Evolutionary conservation across 2,329 filamentous ascomycete species (phyloP).

Genomic region (Tolypocladium paradoxum): DNA sequence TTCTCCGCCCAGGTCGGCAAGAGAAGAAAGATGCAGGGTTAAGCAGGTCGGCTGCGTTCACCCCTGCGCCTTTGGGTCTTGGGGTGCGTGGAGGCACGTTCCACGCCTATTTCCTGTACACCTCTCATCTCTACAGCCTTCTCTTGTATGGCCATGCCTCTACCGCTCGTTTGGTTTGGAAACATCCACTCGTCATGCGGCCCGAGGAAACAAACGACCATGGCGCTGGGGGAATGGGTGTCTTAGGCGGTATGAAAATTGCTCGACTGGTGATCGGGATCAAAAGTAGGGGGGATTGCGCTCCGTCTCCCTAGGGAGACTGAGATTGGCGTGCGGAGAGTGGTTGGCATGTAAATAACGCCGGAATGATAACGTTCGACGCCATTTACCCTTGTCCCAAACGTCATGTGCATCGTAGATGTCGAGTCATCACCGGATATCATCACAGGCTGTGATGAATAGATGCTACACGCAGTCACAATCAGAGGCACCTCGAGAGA

Average conservation of each 20-base stretch:
- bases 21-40: slow-evolving; percentile 88
- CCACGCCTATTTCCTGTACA: neutral
- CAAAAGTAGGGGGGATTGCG: neutral
- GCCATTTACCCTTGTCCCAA: neutral
- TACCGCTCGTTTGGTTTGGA: neutral
- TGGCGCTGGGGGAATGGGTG: neutral
- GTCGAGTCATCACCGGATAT: neutral
- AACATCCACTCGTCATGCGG: neutral
- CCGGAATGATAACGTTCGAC: slow-evolving; percentile 5
- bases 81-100: neutral
- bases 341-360: slow-evolving; percentile 6
- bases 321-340: neutral
- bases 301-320: neutral
- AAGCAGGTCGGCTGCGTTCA: slow-evolving; percentile 24
- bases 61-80: neutral
- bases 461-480: neutral
- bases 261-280: neutral
- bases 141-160: neutral
- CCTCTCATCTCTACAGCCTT: neutral
- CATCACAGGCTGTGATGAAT: neutral
- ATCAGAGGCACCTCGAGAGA: neutral
- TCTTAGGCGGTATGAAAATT: neutral
- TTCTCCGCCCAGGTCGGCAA: slow-evolving; percentile 99
- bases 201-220: neutral
- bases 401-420: neutral